Conservation (phyloP, 495 filamentous ascomycete species). For the Astrocystis sublimbata region DNA sequence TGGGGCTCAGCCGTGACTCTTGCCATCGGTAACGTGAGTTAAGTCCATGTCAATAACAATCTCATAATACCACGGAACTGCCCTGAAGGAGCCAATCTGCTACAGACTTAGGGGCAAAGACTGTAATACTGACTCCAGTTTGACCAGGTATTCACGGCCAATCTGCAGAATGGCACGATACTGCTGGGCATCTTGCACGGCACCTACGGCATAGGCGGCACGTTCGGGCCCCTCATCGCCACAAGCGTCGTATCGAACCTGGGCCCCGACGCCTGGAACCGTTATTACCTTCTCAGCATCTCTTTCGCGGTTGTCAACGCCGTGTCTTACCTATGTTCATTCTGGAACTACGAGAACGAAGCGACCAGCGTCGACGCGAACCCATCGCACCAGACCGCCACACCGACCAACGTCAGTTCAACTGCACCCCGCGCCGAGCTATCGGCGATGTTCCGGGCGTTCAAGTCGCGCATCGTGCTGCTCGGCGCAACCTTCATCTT, state of each 20-base stretch:
- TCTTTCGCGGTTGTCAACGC: slow-evolving; percentile 52
- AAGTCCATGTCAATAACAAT: neutral
- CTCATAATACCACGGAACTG: neutral
- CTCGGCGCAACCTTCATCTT: slow-evolving; percentile 78
- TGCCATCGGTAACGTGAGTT: slow-evolving; percentile 64
- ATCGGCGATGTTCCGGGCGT: slow-evolving; percentile 38
- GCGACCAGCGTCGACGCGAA: slow-evolving; percentile 11
- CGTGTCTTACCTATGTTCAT: slow-evolving; percentile 56
- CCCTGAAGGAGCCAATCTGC: neutral
- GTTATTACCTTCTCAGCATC: slow-evolving; percentile 61
- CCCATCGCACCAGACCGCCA: neutral
- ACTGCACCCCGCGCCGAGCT: slow-evolving; percentile 15
- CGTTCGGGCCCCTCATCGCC: slow-evolving; percentile 67
- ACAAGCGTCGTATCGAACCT: slow-evolving; percentile 58
- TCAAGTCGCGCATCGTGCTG: slow-evolving; percentile 63
- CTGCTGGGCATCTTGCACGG: slow-evolving; percentile 68
- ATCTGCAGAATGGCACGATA: slow-evolving; percentile 61
- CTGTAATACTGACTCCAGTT: neutral
- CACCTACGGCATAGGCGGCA: slow-evolving; percentile 72
- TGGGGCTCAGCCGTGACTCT: slow-evolving; percentile 66
- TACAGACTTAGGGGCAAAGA: too few species aligned
- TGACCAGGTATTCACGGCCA: slow-evolving; percentile 60
- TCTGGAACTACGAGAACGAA: slow-evolving; percentile 58
- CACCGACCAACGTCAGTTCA: neutral
- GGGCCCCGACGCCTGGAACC: slow-evolving; percentile 51